Evolutionary conservation across 768 basidiomycete genomes (phyloP), one percentile per base, ranked within the genome.

Genomic region (Fomitopsis serialis): DNA sequence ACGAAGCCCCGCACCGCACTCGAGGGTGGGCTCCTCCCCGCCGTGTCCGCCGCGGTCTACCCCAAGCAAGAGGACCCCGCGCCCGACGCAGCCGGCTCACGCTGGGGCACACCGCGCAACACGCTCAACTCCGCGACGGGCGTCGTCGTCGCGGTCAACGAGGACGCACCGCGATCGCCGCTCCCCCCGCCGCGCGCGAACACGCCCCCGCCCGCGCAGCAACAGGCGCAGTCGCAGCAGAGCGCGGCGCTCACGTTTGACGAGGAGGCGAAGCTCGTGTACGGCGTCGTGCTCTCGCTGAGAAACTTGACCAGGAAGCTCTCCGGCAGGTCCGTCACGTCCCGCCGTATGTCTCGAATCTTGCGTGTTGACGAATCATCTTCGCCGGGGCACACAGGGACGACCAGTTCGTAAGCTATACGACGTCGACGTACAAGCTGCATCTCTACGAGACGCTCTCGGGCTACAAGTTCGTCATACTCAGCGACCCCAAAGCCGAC

Each of bases 201-300:
- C 17, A 62, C 68, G 0, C 61, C 68, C 23, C 59, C 73, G n/a
- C 35, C 63, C 29, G 64, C 34, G 55, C 60, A n/a, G n/a, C n/a
- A n/a, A n/a, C n/a, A 73, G n/a, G 34, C 63, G 35, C 65, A 27
- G 55, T 50, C 22, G 46, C 63, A 34, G 58, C 72, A 76, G 10
- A 80, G 72, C 56, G 75, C 81, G 3, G 82, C 80, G 17, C 73
- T 99, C 19, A 76, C 96, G 6, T 98, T 99, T 61, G 97, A 99
- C 64, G 97, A 99, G 68, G 96, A 99, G 69, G 87, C 87, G 1
- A 99, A 99, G 66, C 79, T 99, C 56, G 95, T 99, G 0, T 99
- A 98, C 66, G 97, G 97, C 52, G 91, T 99, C 50, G 77, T 98
- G 13, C 74, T 98, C 42, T 94, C 92, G 7, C 66, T 99, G 61